Evolutionary conservation across 345 rosid genomes (phyloP).

Genomic region (Sonneratia caseolaris): DNA sequence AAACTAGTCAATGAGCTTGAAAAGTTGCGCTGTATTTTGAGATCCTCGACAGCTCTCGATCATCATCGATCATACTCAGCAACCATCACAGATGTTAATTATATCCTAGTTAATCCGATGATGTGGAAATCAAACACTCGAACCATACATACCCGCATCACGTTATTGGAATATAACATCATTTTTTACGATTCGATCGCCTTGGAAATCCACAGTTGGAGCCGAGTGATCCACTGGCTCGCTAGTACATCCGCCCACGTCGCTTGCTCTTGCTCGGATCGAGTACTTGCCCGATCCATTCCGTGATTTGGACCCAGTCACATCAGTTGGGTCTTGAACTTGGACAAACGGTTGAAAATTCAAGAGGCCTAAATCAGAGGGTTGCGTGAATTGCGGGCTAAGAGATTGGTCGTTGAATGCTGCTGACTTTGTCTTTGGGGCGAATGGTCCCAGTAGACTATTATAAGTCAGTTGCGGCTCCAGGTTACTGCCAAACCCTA

Average conservation of each 20-base stretch:
- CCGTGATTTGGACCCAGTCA: not conserved
- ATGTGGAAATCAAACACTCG: not conserved
- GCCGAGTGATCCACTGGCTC: not conserved
- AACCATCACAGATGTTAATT: not conserved
- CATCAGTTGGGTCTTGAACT: not conserved
- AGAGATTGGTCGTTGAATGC: not conserved
- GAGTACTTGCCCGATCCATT: not conserved
- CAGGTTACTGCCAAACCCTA: not conserved
- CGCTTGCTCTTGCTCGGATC: not conserved
- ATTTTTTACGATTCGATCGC: not conserved
- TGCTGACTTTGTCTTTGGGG: slow-evolving; percentile 8
- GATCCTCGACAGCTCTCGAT: not conserved
- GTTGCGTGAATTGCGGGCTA: not conserved
- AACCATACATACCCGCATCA: not conserved
- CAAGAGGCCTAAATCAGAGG: slow-evolving; percentile 1
- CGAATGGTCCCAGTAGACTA: slow-evolving; percentile 19
- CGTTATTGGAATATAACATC: not conserved
- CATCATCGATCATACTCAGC: not conserved
- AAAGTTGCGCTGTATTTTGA: not conserved
- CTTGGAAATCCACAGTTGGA: not conserved
- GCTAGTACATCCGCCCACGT: not conserved
- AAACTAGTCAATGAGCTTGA: not conserved
- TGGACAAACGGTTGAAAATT: not conserved
- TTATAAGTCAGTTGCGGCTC: slow-evolving; percentile 24
- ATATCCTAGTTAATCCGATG: not conserved